Evolutionary conservation across 2,329 filamentous ascomycete species (phyloP).

Genomic region (Monosporascus sp.): DNA sequence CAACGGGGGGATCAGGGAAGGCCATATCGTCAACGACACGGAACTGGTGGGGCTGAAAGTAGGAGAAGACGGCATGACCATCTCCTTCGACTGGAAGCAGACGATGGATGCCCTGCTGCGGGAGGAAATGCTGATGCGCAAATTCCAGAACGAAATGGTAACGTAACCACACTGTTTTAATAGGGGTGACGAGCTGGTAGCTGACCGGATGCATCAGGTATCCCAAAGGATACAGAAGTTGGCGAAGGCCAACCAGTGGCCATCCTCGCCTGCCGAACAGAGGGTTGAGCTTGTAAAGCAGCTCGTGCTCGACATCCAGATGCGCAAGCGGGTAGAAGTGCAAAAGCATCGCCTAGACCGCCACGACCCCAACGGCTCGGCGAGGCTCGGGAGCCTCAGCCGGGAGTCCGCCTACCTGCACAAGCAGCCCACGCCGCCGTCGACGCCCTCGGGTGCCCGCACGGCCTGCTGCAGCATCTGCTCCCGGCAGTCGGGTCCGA

Average conservation of each 20-base stretch:
- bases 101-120: slow-evolving; percentile 12
- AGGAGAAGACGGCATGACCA: slow-evolving; percentile 6
- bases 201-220: background rate
- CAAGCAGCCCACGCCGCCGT: slow-evolving; percentile 7
- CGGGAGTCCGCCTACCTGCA: slow-evolving; percentile 11
- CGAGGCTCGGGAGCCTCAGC: slow-evolving; percentile 8
- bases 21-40: slow-evolving; percentile 13
- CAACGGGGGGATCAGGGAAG: slow-evolving; percentile 11
- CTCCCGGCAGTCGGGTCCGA: slow-evolving; percentile 10
- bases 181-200: slow-evolving; percentile 1
- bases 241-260: slow-evolving; percentile 7
- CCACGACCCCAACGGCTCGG: slow-evolving; percentile 5
- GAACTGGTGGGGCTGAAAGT: slow-evolving; percentile 10
- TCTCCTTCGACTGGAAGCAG: slow-evolving; percentile 9
- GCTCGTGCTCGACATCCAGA: slow-evolving; percentile 12
- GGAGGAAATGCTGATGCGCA: slow-evolving; percentile 15
- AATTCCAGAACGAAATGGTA: slow-evolving; percentile 12
- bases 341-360: slow-evolving; percentile 9
- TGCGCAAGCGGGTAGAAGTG: slow-evolving; percentile 11
- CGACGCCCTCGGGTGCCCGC: background rate
- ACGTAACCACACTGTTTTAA: slow-evolving; percentile 4
- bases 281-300: slow-evolving; percentile 9
- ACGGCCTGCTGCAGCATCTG: slow-evolving; percentile 12
- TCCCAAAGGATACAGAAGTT: slow-evolving; percentile 6
- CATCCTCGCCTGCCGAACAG: slow-evolving; percentile 9